Base-by-base conservation (phyloP, 345 rosid species). In the Citrus unshiu region DNA sequence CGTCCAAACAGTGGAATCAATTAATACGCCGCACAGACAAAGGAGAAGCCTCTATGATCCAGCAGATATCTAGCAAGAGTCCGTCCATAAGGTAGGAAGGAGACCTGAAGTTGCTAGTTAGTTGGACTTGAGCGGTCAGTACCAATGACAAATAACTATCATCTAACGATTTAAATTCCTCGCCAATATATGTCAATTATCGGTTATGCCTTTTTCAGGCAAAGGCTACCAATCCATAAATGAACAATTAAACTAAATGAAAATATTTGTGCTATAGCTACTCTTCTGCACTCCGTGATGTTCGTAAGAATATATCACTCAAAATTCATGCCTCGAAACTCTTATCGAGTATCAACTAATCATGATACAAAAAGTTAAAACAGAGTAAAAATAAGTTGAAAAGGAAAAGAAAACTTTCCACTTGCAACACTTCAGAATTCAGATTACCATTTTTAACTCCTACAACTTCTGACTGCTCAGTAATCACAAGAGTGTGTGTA, bases 1-100 rank as follows among this genome's bases (percentile, higher is more conserved):
- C n/a, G 39, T 16, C 68, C 77, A 74, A 71, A 71, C 43, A 56
- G 9, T 72, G 39, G 54, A 72, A 75, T 63, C 21, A 40, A 74
- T 27, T 34, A 51, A 76, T 21, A 39, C 6, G 24, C 74, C 32
- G 19, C 27, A 51, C 21, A 39, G 22, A 73, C 8, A 73, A 59
- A 34, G 34, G 43, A 61, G 49, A 46, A 69, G 19, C 39, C 62
- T 49, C 49, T 29, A 19, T 7, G 34, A 7, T 72, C 64, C 58
- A 39, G 35, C 62, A 10, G 63, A 56, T 57, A 30, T 32, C 49
- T 43, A 0, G 49, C 46, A 56, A 72, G 75, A 71, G 43, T 51
- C 49, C 49, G 16, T 30, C 29, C 62, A 10, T 30, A 1, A 54
- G 40, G 51, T 68, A 62, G 63, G 24, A 29, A 22, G 54, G 46